Percentiles rank a stretch among this genome's conserved stretches.
These are phyloP conservation scores for Cotoneaster glaucophyllus DNA, from an alignment of 306 rosid species.

Conservation along the genomic window DNA sequence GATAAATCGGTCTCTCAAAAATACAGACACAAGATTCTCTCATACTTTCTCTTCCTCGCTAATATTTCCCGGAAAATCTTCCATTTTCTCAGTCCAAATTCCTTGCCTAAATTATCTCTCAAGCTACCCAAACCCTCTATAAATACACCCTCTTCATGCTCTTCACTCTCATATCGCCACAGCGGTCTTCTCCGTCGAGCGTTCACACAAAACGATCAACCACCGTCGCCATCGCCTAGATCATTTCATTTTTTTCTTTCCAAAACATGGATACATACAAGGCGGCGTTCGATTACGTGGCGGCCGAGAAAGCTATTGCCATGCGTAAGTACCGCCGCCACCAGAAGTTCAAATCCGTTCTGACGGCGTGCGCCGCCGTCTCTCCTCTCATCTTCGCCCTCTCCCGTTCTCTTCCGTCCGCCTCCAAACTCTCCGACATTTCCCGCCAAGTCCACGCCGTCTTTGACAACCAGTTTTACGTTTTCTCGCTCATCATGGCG, in stretches of 20 bases:
- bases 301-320: slow-evolving; percentile 30
- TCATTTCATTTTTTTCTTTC: background rate
- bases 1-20: background rate
- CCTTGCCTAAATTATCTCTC: background rate
- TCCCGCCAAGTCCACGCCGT: slow-evolving; percentile 3
- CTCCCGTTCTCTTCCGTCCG: slow-evolving; percentile 4
- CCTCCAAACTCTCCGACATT: background rate
- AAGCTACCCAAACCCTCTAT: background rate
- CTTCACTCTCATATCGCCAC: background rate
- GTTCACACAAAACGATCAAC: background rate
- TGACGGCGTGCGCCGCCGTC: slow-evolving; percentile 21
- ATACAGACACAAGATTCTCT: background rate
- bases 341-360: slow-evolving; percentile 17
- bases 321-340: slow-evolving; percentile 25
- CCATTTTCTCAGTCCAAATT: background rate
- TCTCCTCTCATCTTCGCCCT: slow-evolving; percentile 16
- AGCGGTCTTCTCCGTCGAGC: background rate
- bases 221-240: background rate
- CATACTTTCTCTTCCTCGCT: background rate
- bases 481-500: slow-evolving; percentile 35
- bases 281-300: slow-evolving; percentile 13
- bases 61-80: background rate
- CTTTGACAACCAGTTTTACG: slow-evolving; percentile 36
- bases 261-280: slow-evolving; percentile 4
- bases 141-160: background rate